A percentile compares a stretch with the other conserved stretches of the same genome.
These are phyloP conservation scores for Wickerhamomyces hampshirensis DNA, from an alignment of 805 yeast genomes.

Conservation along the genomic window DNA sequence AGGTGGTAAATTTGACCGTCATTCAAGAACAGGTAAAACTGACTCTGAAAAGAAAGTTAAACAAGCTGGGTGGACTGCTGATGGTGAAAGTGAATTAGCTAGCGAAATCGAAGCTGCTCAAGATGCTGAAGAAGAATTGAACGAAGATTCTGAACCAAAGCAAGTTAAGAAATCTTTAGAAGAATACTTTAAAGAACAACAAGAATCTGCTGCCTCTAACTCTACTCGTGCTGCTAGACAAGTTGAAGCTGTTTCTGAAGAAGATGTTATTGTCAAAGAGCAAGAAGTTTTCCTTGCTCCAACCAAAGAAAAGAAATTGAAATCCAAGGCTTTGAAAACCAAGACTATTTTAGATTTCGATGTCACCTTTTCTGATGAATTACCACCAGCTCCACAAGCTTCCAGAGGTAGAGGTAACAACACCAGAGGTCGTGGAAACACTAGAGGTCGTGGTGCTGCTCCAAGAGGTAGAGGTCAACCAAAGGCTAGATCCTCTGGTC, in stretches of 20 bases:
- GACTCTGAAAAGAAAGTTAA: conserved; percentile 81
- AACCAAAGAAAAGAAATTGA: conserved; percentile 60
- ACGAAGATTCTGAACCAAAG: conserved; percentile 38
- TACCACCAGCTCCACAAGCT: conserved; percentile 30
- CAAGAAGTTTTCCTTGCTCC: conserved; percentile 56
- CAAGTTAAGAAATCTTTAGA: conserved; percentile 68
- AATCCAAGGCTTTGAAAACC: conserved; percentile 74
- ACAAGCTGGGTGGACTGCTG: conserved; percentile 83
- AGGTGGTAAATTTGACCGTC: conserved; percentile 67
- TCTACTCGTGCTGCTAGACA: conserved; percentile 33
- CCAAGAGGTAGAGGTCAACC: conserved; percentile 14
- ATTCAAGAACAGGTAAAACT: conserved; percentile 74
- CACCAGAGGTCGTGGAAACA: conserved; percentile 28
- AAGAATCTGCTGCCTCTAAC: conserved; percentile 55
- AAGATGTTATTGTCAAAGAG: conserved; percentile 61
- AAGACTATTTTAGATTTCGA: conserved; percentile 73
- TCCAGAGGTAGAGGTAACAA: conserved; percentile 33
- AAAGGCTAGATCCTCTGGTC: conserved; percentile 30
- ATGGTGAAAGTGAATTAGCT: conserved; percentile 62
- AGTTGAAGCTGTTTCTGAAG: conserved; percentile 35
- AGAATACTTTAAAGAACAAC: conserved; percentile 76
- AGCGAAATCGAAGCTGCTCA: conserved; percentile 57
- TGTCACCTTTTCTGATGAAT: conserved; percentile 63
- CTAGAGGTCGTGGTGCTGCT: conserved; percentile 16
- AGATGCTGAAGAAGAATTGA: conserved; percentile 42